Percentiles rank a stretch among this genome's conserved stretches.
These are phyloP conservation scores for Craterostigma plantagineum DNA, from an alignment of 257 asterid genomes.

Conservation along the genomic window DNA sequence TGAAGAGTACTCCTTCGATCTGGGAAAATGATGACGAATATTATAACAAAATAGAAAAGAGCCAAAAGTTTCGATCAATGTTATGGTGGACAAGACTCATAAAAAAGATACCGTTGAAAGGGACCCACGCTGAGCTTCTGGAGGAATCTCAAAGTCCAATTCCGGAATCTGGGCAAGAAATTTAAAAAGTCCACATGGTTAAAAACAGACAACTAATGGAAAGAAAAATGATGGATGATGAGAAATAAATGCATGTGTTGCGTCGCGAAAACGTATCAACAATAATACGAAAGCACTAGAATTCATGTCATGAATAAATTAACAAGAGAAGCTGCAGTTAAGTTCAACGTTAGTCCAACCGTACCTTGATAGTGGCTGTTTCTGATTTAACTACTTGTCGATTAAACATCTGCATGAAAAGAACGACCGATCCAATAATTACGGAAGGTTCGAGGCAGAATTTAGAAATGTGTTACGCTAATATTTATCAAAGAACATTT, in stretches of 20 bases:
- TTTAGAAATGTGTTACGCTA: too few relatives aligned
- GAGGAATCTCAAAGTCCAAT: constrained; percentile 88
- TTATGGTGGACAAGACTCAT: too few relatives aligned
- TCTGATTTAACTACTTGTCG: constrained; percentile 94
- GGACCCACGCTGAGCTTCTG: constrained; percentile 95
- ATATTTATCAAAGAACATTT: too few relatives aligned
- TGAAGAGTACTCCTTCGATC: constrained; percentile 76
- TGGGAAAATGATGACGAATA: constrained; percentile 3
- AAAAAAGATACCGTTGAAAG: constrained; percentile 53
- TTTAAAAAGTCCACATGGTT: constrained; percentile 2
- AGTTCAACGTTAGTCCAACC: neutral
- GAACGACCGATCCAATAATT: constrained; percentile 2
- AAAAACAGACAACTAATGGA: constrained; percentile 1
- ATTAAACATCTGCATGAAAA: constrained; percentile 51
- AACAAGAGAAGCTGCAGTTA: neutral
- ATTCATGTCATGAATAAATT: neutral
- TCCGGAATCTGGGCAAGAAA: constrained; percentile 65
- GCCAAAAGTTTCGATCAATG: too few relatives aligned
- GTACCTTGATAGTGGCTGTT: constrained; percentile 83
- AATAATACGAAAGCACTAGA: too few relatives aligned
- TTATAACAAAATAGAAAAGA: too few relatives aligned
- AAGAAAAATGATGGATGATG: too few relatives aligned
- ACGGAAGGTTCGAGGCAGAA: too few relatives aligned
- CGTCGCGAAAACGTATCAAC: too few relatives aligned
- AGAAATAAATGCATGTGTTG: too few relatives aligned